Evolutionary conservation across 2,329 filamentous ascomycete genomes (phyloP), one percentile per base, ranked within the genome.

Genomic region (Alternaria gansuensis): DNA sequence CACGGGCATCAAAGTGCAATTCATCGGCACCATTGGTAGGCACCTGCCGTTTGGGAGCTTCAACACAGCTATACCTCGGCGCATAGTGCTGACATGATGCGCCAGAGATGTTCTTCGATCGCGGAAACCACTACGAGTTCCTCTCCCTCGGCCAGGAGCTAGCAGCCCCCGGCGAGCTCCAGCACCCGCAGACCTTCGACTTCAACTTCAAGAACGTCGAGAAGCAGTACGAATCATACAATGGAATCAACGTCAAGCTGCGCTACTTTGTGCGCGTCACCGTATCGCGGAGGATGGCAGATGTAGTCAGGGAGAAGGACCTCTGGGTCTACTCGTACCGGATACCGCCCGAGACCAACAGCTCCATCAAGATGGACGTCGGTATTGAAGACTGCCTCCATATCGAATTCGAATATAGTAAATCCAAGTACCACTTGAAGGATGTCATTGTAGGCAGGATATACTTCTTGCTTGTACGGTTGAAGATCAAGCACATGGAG

Each of bases 141-240:
- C 90, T 99, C 60, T 97, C 93, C 34, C 87, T 98, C 28, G 94
- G 95, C 71, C 96, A 98, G 80, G 95, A 99, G 81, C 88, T 99
- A 39, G 95, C 95, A 17, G 93, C 95, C 17, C 95, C 95, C 2
- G 95, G 95, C 78, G 95, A 99, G 83, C 90, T 99, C 57, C 95
- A 98, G 78, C 96, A 99, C 81, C 95, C 95, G 41, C 95, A 99
- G 82, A 97, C 93, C 48, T 97, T 97, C 79, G 92, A 96, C 69
- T 99, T 99, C 87, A 96, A 97, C 83, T 99, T 99, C 87, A 98
- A 98, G 81, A 99, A 98, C 79, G 93, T 99, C 72, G 95, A 99
- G 86, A 99, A 99, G 84, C 93, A 96, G 80, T 99, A 99, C 85
- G 96, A 99, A 82, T 97, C 93, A 66, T 99, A 99, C 85, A 96